These are phyloP conservation scores for Tetracladium maxilliforme DNA, from an alignment of 2,329 filamentous ascomycete genomes.

Conservation along the genomic window DNA sequence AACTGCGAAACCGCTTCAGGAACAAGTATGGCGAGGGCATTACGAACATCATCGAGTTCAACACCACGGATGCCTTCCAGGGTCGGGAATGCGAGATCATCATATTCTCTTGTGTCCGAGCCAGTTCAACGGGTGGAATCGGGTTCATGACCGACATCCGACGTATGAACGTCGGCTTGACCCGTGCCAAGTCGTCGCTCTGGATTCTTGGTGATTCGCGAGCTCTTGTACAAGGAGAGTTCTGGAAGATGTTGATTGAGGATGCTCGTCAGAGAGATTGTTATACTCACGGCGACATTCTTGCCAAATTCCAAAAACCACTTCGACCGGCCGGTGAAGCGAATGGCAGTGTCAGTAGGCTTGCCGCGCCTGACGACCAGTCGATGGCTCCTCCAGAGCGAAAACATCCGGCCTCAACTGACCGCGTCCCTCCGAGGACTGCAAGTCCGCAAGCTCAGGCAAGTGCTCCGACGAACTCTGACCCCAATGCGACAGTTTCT, in stretches of 20 bases:
- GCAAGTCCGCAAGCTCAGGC: no score
- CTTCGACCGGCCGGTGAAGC: constrained; percentile 1
- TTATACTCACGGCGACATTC: constrained; percentile 58
- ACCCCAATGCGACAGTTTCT: no score
- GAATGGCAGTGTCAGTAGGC: no score
- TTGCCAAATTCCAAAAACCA: constrained; percentile 35
- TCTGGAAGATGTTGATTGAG: constrained; percentile 76
- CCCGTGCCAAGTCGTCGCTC: constrained; percentile 87
- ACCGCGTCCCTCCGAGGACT: no score
- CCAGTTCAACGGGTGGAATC: constrained; percentile 82
- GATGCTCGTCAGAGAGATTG: constrained; percentile 62
- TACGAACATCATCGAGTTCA: constrained; percentile 78
- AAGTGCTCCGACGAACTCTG: no score
- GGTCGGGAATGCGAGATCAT: constrained; percentile 95
- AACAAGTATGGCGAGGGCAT: constrained; percentile 61
- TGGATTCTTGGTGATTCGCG: constrained; percentile 93
- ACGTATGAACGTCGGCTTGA: constrained; percentile 98
- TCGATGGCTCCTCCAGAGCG: no score
- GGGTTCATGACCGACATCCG: constrained; percentile 97
- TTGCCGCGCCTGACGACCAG: no score
- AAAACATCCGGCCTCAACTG: no score
- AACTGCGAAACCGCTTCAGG: constrained; percentile 63
- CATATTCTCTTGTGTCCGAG: constrained; percentile 96
- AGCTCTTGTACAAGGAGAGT: constrained; percentile 74
- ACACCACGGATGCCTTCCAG: constrained; percentile 96